Conservation (phyloP, 1,284 basidiomycete species). For the Fistulina hepatica region DNA sequence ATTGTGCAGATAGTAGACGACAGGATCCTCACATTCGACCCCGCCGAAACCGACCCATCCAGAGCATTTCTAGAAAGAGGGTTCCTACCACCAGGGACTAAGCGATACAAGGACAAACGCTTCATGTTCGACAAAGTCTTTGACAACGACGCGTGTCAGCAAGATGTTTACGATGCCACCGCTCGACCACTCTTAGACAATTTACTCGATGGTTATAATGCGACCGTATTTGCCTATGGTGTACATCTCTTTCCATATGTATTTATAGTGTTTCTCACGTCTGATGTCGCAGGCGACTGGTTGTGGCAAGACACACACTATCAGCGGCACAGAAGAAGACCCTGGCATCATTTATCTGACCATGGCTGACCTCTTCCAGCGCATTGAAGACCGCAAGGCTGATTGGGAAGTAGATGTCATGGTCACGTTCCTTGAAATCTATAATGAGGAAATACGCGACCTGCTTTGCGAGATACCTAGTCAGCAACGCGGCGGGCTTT, state of each 20-base stretch:
- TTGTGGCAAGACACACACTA: constrained; percentile 96
- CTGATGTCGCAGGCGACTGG: constrained; percentile 71
- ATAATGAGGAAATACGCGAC: constrained; percentile 97
- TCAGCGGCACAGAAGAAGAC: constrained; percentile 78
- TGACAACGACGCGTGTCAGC: constrained; percentile 66
- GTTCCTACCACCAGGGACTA: constrained; percentile 73
- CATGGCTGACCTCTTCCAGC: constrained; percentile 92
- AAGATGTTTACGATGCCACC: constrained; percentile 79
- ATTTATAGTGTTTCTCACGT: constrained; percentile 11
- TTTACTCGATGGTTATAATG: constrained; percentile 89
- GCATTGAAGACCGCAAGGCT: constrained; percentile 74
- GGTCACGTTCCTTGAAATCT: constrained; percentile 94
- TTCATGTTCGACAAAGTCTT: constrained; percentile 96
- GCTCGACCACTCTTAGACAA: constrained; percentile 75
- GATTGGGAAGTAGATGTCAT: constrained; percentile 78
- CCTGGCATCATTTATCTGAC: constrained; percentile 91
- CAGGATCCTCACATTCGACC: constrained; percentile 90
- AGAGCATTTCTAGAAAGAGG: constrained; percentile 70
- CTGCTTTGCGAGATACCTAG: constrained; percentile 70
- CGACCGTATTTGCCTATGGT: constrained; percentile 95
- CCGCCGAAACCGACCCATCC: constrained; percentile 74
- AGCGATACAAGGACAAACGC: constrained; percentile 84
- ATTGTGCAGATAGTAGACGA: constrained; percentile 75
- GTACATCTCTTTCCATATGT: constrained; percentile 39
- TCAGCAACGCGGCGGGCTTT: constrained; percentile 66